Evolutionary conservation across 2,329 filamentous ascomycete species (phyloP), one percentile per base, ranked within the genome.

Genomic region (Xylaria sp.): DNA sequence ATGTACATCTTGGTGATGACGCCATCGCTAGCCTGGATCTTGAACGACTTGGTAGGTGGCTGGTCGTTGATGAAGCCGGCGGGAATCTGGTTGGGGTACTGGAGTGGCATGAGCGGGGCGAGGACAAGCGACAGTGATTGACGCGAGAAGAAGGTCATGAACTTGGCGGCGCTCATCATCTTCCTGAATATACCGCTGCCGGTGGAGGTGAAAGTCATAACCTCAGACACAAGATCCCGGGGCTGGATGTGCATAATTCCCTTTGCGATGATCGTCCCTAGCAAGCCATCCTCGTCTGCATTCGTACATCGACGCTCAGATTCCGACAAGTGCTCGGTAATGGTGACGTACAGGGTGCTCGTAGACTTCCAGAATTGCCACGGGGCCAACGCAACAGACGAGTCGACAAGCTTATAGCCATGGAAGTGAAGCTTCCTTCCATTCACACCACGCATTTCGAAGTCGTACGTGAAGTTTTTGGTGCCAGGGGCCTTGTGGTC

Each of bases 381-480:
- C 1, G 81, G 78, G 1, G 79, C 78, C 29, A 87, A 73, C 1
- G 84, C 81, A 0, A 84, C 80, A 0, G 81, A 81, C 2, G 84
- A 79, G 66, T 87, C 80, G 39, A 88, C 77, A 1, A 83, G 74
- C 68, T 88, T 88, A 70, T 81, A 84, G 0, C 84, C 85, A 56
- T 85, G 76, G 64, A 89, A 84, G 53, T 81, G 79, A 42, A 85
- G 76, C 44, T 71, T 72, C 41, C 75, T 71, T 13, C 81, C 81
- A 54, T 82, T 72, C 3, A 78, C 74, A 4, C 81, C 81, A 21
- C 74, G 74, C 77, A 88, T 80, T 60, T 83, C 80, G 55, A 87
- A 84, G 62, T 85, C 78, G 63, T 88, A 88, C 0, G 78, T 79
- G 24, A 88, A 69, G 57, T 83, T 86, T 22, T 76, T 76, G 4